Percentiles rank a stretch among this genome's conserved stretches.
Conservation (phyloP, 2,329 filamentous ascomycete genomes). For the Cercospora canescens region DNA sequence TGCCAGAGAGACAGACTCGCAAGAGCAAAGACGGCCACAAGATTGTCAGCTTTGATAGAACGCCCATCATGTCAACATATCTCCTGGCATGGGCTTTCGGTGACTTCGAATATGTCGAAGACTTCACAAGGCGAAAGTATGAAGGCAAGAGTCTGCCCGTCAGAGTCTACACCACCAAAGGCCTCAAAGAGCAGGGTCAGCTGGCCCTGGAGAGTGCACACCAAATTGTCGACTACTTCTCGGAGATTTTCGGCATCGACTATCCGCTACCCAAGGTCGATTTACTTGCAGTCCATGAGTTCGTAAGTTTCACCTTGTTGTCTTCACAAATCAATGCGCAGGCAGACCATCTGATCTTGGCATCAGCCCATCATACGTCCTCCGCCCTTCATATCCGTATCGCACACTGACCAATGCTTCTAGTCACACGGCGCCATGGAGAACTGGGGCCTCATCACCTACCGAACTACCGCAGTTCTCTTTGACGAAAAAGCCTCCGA, state of each 20-base stretch:
- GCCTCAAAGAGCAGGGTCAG: slow-evolving; percentile 87
- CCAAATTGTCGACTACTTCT: slow-evolving; percentile 94
- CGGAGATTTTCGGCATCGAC: slow-evolving; percentile 88
- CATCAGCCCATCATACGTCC: slow-evolving; percentile 46
- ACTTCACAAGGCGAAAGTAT: slow-evolving; percentile 84
- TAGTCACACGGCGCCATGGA: slow-evolving; percentile 80
- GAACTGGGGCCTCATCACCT: slow-evolving; percentile 96
- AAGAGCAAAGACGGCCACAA: slow-evolving; percentile 66
- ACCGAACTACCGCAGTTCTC: slow-evolving; percentile 86
- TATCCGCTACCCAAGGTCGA: slow-evolving; percentile 93
- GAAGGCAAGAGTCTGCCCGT: slow-evolving; percentile 89
- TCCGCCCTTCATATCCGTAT: slow-evolving; percentile 2
- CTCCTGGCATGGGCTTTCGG: slow-evolving; percentile 92
- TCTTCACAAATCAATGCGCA: neutral
- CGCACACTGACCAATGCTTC: slow-evolving; percentile 42
- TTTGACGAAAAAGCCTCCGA: slow-evolving; percentile 93
- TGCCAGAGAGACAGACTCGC: slow-evolving; percentile 77
- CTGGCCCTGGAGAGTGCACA: slow-evolving; percentile 90
- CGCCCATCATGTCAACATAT: slow-evolving; percentile 87
- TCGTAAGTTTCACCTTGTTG: slow-evolving; percentile 58
- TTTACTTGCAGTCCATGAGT: slow-evolving; percentile 87
- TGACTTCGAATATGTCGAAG: slow-evolving; percentile 93
- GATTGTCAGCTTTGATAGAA: slow-evolving; percentile 75
- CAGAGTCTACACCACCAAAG: slow-evolving; percentile 90
- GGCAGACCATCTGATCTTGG: slow-evolving; percentile 22